phyloP scores from a whole-genome alignment of 345 rosid species.

The Eucalyptus caleyi region DNA sequence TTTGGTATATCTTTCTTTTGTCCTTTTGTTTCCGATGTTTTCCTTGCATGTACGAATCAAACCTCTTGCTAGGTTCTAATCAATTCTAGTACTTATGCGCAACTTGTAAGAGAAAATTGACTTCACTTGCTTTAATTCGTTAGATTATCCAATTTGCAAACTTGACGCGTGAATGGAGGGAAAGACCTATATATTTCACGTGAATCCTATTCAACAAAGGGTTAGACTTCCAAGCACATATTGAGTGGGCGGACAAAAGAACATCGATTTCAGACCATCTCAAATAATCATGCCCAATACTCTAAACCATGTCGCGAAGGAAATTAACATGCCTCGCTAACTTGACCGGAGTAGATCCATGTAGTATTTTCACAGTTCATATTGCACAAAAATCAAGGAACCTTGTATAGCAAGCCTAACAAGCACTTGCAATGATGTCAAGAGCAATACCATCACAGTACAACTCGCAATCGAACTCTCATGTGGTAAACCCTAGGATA shows the following conservation, averaged over 20 bases:
- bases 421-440: background rate
- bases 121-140: background rate
- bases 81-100: background rate
- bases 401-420: background rate
- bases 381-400: background rate
- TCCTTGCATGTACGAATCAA: background rate
- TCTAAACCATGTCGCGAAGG: background rate
- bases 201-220: background rate
- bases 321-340: background rate
- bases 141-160: background rate
- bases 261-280: background rate
- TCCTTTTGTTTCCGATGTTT: background rate
- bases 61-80: background rate
- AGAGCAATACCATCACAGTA: background rate
- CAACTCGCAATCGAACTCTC: background rate
- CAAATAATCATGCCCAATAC: background rate
- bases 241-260: background rate
- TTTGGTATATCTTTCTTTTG: background rate
- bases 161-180: background rate
- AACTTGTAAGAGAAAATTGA: background rate
- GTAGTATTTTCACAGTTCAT: background rate
- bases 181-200: background rate
- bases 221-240: background rate
- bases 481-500: background rate
- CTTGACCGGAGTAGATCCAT: background rate